Percentiles rank a stretch among this genome's conserved stretches.
These are phyloP conservation scores for Ogataea pignaliae DNA, from an alignment of 805 yeast species.

Conservation along the genomic window DNA sequence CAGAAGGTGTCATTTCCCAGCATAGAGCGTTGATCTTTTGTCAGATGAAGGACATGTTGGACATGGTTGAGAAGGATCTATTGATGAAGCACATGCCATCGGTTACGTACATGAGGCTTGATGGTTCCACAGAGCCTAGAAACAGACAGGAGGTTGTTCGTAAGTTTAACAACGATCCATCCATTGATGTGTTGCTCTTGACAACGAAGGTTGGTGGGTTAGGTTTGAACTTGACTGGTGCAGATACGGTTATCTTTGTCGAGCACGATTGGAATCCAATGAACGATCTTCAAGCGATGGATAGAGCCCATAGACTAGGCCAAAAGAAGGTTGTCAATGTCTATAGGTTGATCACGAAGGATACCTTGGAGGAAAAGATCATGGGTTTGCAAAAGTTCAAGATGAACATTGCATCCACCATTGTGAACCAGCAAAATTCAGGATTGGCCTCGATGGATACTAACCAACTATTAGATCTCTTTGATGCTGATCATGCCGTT, in stretches of 20 bases:
- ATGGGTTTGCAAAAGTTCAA: conserved; percentile 98
- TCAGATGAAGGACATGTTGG: conserved; percentile 96
- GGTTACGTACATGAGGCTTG: conserved; percentile 90
- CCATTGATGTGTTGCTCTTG: conserved; percentile 84
- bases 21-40: conserved; percentile 95
- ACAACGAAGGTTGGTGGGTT: conserved; percentile 99
- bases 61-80: conserved; percentile 89
- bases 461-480: conserved; percentile 83
- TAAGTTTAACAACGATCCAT: conserved; percentile 93
- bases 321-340: conserved; percentile 98
- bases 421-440: conserved; percentile 95
- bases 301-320: conserved; percentile 95
- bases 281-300: conserved; percentile 99
- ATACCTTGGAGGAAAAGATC: conserved; percentile 92
- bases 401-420: conserved; percentile 93
- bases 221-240: conserved; percentile 95
- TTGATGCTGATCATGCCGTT: conserved; percentile 54
- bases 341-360: conserved; percentile 86
- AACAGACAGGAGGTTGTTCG: conserved; percentile 87
- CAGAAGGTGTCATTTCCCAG: conserved; percentile 71
- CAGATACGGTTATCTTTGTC: conserved; percentile 97
- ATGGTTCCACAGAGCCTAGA: conserved; percentile 91
- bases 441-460: conserved; percentile 97
- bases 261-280: conserved; percentile 99
- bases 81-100: conserved; percentile 80